Evolutionary conservation across 169 alveolate genomes (phyloP), one percentile per base, ranked within the genome.

Genomic region (Eimeria necatrix): DNA sequence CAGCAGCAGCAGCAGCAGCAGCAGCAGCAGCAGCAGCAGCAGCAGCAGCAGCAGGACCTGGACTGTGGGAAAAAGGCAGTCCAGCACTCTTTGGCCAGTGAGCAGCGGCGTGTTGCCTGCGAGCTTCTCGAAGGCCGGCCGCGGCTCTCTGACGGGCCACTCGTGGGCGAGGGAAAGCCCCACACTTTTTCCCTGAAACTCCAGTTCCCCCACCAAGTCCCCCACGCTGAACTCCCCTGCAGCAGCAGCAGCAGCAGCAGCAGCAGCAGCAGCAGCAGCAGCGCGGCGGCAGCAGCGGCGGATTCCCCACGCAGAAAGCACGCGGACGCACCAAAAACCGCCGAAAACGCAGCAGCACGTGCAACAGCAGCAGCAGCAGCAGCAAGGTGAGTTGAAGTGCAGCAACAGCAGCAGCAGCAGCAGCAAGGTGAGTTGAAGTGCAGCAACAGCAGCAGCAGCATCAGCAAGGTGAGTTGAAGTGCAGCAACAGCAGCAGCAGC

Each of bases 81-180:
- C 99, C 70, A 99, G 96, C 18, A 99, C 99, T 95, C 99, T 96
- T 93, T 99, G 99, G 3, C 99, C 99, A 12, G 99, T 99, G 91
- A 99, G 97, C 68, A 99, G 98, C 70, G 99, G 99, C 61, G 98
- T 97, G 68, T 97, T 97, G 51, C 99, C 99, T 68, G 98, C 97
- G 26, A 99, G 96, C 96, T 99, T 99, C 95, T 99, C 99, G 86
- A 98, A 96, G n/a, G 98, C 97, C 20, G 99, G 99, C 88, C 99
- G 97, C 4, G 99, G 99, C 94, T 98, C 98, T 94, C 99, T 95
- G 60, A 99, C 99, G 32, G 99, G 99, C 99, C 99, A 99, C 88
- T 97, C 97, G 96, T 99, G 99, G 84, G 98, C 96, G 99, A 99
- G 98, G 41, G 98, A 95, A 93, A 98, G 97, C 46, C 97, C 97